Evolutionary conservation across 2,329 filamentous ascomycete species (phyloP).

Genomic region (Torrubiella hemipterigena): DNA sequence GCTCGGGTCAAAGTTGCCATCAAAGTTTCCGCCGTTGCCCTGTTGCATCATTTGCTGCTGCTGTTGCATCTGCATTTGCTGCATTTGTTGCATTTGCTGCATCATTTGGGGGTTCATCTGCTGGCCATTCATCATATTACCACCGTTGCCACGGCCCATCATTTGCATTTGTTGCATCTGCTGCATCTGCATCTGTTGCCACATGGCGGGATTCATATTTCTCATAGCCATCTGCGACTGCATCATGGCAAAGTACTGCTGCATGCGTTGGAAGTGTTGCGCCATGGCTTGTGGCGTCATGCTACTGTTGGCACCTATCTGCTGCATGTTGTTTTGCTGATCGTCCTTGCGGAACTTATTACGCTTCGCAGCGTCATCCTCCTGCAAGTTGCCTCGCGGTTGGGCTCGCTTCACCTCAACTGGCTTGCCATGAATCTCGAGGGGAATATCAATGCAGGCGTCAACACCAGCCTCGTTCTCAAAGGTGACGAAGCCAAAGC

Average conservation of each 20-base stretch:
- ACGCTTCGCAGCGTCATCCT: slow-evolving; percentile 63
- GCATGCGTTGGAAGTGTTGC: slow-evolving; percentile 97
- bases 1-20: slow-evolving; percentile 1
- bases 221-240: slow-evolving; percentile 87
- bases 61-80: slow-evolving; percentile 28
- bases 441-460: slow-evolving; percentile 68
- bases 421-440: slow-evolving; percentile 89
- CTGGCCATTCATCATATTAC: slow-evolving; percentile 20
- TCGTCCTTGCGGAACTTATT: slow-evolving; percentile 47
- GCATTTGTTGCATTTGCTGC: slow-evolving; percentile 36
- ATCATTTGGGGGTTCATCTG: slow-evolving; percentile 42
- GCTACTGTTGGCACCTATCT: slow-evolving; percentile 38
- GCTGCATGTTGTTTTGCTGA: slow-evolving; percentile 25
- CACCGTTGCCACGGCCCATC: slow-evolving; percentile 29
- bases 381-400: slow-evolving; percentile 83
- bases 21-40: slow-evolving; percentile 5
- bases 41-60: slow-evolving; percentile 12
- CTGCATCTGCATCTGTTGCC: slow-evolving; percentile 65
- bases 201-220: slow-evolving; percentile 65
- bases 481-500: slow-evolving; percentile 97
- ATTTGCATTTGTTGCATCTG: slow-evolving; percentile 63
- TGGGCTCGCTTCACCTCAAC: slow-evolving; percentile 99
- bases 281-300: slow-evolving; percentile 98
- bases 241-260: slow-evolving; percentile 93
- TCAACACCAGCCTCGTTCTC: slow-evolving; percentile 94